Evolutionary conservation across 208 protist species (phyloP), one percentile per base, ranked within the genome.

Genomic region (Trypanosoma avium): DNA sequence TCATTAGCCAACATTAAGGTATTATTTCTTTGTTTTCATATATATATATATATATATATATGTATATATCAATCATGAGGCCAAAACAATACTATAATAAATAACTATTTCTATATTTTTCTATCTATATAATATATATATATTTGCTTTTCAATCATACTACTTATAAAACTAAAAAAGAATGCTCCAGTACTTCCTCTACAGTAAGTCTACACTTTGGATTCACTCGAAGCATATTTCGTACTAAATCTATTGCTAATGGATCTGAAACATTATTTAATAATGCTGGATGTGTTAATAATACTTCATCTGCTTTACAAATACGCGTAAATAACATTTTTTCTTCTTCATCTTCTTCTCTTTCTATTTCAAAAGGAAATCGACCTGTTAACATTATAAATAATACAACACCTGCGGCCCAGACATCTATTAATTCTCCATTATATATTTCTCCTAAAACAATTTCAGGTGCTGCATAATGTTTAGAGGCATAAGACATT

Each of bases 371-470:
- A 61, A 98, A 98, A 5, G 95, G 96, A 54, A 97, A 87, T 27
- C 77, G 74, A 56, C 92, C 92, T 9, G 89, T 81, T 47, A 98
- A 61, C 59, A 98, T 82, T 43, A 96, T 92, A 57, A 97, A 99
- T 12, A 98, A 67, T 7, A 99, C 69, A 13, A 98, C 93, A 46
- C 98, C 98, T 30, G 90, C 89, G 3, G 88, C 84, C 97, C 97
- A 99, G 77, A 95, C 97, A 79, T 99, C 98, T 6, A 98, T 91
- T 12, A 79, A 79, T 32, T 77, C 64, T 12, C 96, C 97, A 22
- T 92, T 86, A 77, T 99, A 97, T 2, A 78, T 71, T 13, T 79
- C 63, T 1, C 87, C 84, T 48, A 74, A 55, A 24, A 99, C 68
- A 29, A 98, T 74, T 75, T 99, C 95, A 2, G 97, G 93, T 12